Evolutionary conservation across 805 yeast genomes (phyloP).

Genomic region (Saccharomycopsis babjevae): DNA sequence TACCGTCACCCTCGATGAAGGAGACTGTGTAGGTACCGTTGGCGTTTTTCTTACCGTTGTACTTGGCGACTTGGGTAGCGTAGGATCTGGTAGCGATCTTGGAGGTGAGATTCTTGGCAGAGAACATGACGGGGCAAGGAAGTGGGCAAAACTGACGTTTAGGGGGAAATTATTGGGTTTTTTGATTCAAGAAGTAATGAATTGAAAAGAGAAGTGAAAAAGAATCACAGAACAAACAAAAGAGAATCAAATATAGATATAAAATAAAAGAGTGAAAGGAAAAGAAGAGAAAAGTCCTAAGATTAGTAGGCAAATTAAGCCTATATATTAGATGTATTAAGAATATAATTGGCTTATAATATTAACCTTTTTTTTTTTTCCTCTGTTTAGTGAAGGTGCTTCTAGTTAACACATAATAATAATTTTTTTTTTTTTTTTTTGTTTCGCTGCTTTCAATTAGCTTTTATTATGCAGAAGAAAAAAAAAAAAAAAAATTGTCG

Average conservation of each 20-base stretch:
- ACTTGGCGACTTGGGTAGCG: constrained; percentile 48
- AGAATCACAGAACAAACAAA: no score
- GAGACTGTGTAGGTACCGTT: constrained; percentile 90
- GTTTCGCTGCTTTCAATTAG: background rate
- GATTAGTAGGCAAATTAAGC: no score
- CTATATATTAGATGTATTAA: no score
- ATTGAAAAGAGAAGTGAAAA: no score
- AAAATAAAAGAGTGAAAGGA: no score
- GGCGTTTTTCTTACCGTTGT: constrained; percentile 51
- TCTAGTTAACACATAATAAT: background rate
- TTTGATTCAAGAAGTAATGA: no score
- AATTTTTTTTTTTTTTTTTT: background rate
- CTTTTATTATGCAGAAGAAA: background rate
- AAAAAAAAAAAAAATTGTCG: background rate
- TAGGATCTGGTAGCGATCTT: constrained; percentile 21
- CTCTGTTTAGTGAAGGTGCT: background rate
- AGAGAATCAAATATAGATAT: no score
- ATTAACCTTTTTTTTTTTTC: background rate
- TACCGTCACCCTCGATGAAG: constrained; percentile 97
- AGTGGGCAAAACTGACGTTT: no score
- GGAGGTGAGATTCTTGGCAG: background rate
- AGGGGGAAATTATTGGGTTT: no score
- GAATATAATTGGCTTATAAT: no score
- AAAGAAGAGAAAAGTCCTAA: no score
- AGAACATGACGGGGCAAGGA: background rate